phyloP scores from a whole-genome alignment of 225 moss, liverwort and hornwort species.

The Physcomitrellopsis africana region DNA sequence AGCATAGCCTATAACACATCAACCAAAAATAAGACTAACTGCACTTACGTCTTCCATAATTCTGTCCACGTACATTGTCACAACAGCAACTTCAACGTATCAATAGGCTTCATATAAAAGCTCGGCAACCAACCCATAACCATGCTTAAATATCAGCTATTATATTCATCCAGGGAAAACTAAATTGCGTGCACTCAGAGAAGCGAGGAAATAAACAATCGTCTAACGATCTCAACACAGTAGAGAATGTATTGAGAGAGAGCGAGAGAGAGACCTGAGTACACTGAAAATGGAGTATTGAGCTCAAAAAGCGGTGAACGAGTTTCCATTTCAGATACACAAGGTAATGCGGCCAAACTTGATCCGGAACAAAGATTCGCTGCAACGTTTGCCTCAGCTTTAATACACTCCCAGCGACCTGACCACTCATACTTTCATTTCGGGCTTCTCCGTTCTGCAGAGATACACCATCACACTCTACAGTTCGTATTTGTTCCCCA shows the following conservation, averaged over 20 bases:
- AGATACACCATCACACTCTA: conserved; percentile 49
- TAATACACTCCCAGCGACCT: conserved; percentile 32
- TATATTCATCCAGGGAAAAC: neutral
- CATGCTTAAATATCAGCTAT: neutral
- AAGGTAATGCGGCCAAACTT: conserved; percentile 83
- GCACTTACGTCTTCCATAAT: conserved; percentile 1
- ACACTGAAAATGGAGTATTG: conserved; percentile 88
- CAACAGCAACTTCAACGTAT: conserved; percentile 14
- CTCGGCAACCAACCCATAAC: neutral
- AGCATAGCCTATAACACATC: conserved; percentile 82
- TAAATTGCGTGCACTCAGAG: neutral
- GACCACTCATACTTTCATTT: conserved; percentile 32
- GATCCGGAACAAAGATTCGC: conserved; percentile 82
- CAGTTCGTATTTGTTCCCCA: conserved; percentile 54
- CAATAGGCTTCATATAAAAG: conserved; percentile 22
- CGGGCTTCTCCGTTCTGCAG: conserved; percentile 22
- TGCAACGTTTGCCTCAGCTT: conserved; percentile 55
- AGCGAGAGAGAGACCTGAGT: conserved; percentile 68
- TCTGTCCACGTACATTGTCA: conserved; percentile 1
- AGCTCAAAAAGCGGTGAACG: conserved; percentile 82
- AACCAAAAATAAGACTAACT: conserved; percentile 23
- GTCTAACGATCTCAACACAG: neutral
- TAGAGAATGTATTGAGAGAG: neutral
- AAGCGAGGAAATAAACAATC: conserved; percentile 4
- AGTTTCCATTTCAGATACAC: conserved; percentile 88